Conservation (phyloP, 306 rosid species). For the Astragalus membranaceus region DNA sequence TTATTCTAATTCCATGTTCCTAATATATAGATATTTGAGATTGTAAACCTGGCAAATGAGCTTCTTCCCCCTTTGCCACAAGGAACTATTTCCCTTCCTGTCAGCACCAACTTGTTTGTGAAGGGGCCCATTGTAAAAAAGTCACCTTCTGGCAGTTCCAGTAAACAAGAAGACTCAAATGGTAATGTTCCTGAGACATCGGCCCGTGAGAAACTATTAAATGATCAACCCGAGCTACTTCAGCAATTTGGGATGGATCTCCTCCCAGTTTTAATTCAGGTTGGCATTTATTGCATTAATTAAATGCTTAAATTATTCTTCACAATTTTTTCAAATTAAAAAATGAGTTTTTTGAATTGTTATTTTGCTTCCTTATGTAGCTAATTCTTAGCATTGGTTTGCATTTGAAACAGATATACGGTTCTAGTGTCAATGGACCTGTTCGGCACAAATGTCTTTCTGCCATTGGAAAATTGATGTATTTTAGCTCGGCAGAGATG, state of each 20-base stretch:
- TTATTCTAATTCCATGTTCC: not conserved
- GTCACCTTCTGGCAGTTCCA: conserved; percentile 63
- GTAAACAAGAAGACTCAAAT: conserved; percentile 68
- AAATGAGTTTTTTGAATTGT: not conserved
- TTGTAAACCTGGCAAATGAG: conserved; percentile 94
- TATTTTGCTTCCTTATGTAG: not conserved
- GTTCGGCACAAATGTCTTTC: conserved; percentile 95
- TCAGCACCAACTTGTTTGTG: conserved; percentile 57
- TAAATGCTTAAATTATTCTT: conserved; percentile 3
- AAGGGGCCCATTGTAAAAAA: conserved; percentile 70
- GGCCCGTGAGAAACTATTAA: conserved; percentile 84
- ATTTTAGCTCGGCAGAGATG: conserved; percentile 93
- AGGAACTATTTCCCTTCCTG: conserved; percentile 80
- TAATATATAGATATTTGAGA: conserved; percentile 72
- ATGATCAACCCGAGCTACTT: conserved; percentile 89
- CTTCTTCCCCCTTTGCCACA: conserved; percentile 94
- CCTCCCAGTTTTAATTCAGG: conserved; percentile 90
- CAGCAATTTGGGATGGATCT: conserved; percentile 92
- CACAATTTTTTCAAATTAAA: not conserved
- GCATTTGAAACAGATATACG: conserved; percentile 66
- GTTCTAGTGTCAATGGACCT: conserved; percentile 95
- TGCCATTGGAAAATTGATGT: conserved; percentile 90
- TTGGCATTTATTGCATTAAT: conserved; percentile 20
- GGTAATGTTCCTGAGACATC: conserved; percentile 64
- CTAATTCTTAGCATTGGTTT: conserved; percentile 7